A percentile compares a stretch with the other conserved stretches of the same genome.
Evolutionary conservation across 495 filamentous ascomycete genomes (phyloP).

Genomic region (Podospora sp.): DNA sequence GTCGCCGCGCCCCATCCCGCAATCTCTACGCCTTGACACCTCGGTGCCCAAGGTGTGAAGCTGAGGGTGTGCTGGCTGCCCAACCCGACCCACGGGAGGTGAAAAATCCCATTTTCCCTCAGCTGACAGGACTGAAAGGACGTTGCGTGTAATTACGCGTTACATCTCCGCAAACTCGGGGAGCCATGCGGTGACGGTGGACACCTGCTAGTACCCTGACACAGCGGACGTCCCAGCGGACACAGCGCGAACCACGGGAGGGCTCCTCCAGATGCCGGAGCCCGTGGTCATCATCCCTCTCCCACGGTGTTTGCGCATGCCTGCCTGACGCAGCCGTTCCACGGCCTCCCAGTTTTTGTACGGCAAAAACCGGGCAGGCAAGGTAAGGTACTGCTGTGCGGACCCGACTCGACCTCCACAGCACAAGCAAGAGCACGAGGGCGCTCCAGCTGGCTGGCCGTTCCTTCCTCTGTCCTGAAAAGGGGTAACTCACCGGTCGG

Average conservation of each 20-base stretch:
- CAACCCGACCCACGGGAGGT: neutral
- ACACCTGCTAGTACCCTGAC: neutral
- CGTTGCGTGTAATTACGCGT: neutral
- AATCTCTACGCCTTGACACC: neutral
- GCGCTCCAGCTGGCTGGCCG: too few relatives aligned
- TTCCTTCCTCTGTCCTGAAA: neutral
- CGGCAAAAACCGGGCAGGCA: too few relatives aligned
- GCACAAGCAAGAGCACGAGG: too few relatives aligned
- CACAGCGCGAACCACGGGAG: neutral
- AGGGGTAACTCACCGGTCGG: neutral
- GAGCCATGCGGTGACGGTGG: neutral
- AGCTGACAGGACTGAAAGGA: neutral
- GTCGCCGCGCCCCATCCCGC: neutral
- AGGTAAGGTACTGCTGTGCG: too few relatives aligned
- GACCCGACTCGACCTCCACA: too few relatives aligned
- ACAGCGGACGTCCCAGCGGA: neutral
- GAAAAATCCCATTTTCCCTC: neutral
- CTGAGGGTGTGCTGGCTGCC: neutral
- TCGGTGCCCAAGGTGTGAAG: neutral
- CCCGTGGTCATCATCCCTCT: neutral
- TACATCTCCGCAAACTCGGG: neutral
- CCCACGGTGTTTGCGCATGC: neutral
- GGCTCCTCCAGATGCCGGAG: neutral
- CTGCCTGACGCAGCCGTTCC: neutral
- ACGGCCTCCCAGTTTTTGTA: too few relatives aligned